Evolutionary conservation across 176 grass and related monocot genomes (phyloP).

Genomic region (Musa troglodytarum): DNA sequence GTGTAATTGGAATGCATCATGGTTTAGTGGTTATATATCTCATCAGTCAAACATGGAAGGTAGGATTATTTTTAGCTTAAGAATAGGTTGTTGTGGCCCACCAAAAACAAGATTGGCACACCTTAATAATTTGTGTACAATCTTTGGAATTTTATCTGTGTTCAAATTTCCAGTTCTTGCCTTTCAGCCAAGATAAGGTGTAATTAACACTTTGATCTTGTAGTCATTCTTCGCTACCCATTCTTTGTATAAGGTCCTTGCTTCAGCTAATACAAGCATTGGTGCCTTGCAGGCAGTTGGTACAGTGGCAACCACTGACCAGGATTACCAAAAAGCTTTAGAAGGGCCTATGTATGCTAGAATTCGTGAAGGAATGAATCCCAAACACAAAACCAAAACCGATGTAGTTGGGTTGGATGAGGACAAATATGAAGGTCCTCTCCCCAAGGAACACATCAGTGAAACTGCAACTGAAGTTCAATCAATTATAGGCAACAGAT

Average conservation of each 20-base stretch:
- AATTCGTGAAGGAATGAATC: conserved; percentile 43
- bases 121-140: no score
- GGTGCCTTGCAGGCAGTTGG: conserved; percentile 57
- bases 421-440: not conserved
- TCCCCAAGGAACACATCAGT: not conserved
- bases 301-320: conserved; percentile 57
- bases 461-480: conserved; percentile 15
- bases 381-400: conserved; percentile 21
- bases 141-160: not conserved
- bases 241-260: not conserved
- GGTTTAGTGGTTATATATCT: not conserved
- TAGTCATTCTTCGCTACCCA: not conserved
- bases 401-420: conserved; percentile 3
- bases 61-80: not conserved
- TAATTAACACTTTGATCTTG: not conserved
- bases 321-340: conserved; percentile 70
- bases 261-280: conserved; percentile 7
- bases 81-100: not conserved
- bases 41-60: not conserved
- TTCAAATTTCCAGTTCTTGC: not conserved
- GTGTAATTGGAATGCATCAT: not conserved
- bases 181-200: not conserved
- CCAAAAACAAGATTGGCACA: not conserved
- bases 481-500: conserved; percentile 18
- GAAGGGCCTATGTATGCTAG: conserved; percentile 53